Base-by-base conservation (phyloP, 2,329 filamentous ascomycete genomes). In the Lachnellula subtilissima region DNA sequence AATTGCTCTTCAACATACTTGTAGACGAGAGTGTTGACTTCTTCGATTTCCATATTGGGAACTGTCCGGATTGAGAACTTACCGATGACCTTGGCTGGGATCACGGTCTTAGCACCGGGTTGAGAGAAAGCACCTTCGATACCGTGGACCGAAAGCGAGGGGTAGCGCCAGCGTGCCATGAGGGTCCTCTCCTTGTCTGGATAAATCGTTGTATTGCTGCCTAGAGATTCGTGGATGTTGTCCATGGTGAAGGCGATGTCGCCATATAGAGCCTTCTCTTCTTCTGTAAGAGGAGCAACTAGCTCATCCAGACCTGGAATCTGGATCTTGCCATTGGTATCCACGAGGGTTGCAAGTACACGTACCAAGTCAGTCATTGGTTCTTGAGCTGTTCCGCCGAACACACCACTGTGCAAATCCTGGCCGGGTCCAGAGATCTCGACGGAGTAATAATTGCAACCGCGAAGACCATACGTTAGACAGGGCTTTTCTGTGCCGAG, bases 11-110 rank as follows among this genome's bases (percentile, higher is more conserved):
- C 82, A 62, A 97, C 81, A 72, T 92, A 88, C 72, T 89, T 86
- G 77, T 85, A 88, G 45, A 99, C 93, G 46, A 87, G 80, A 70
- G 85, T 82, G 76, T 96, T 95, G 68, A 96, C 95, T 70, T 87
- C 84, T 55, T 91, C 86, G 66, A 91, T 91, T 72, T 97, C 89
- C 94, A 99, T 99, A 77, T 99, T 85, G 52, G 94, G 94, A 22
- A 99, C 94, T 37, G 92, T 97, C 65, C 94, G 87, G 76, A 99
- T 97, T 50, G 90, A 96, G 80, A 99, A 99, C 78, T 99, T 99
- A 75, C 94, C 94, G 68, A 87, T 89, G 56, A 99, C 94, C 80
- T 97, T 97, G 69, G 94, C 93, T 3, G 94, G 94, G 67, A 99
- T 99, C 68, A 99, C 94, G 1, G 94, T 99, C 83, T 99, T 99